Conservation (phyloP, 495 filamentous ascomycete genomes). For the Penicillium manginii region DNA sequence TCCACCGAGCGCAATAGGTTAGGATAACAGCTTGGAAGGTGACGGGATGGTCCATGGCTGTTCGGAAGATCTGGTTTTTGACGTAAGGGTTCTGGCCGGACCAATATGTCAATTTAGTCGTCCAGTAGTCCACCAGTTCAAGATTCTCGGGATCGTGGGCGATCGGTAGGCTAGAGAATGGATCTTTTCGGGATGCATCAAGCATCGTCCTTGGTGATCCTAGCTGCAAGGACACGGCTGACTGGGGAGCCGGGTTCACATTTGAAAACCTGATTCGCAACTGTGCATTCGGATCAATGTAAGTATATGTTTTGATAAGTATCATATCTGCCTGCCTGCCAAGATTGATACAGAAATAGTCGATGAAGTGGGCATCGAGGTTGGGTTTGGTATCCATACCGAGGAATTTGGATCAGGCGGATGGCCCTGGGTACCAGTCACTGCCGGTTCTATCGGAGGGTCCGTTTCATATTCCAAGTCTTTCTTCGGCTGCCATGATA, state of each 20-base stretch:
- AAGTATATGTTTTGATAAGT: not conserved
- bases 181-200: constrained; percentile 40
- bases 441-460: constrained; percentile 3
- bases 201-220: constrained; percentile 34
- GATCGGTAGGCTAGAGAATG: constrained; percentile 36
- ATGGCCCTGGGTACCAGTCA: constrained; percentile 4
- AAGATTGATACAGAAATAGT: not conserved
- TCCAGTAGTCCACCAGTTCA: constrained; percentile 44
- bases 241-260: constrained; percentile 16
- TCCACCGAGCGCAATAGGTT: constrained; percentile 46
- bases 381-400: constrained; percentile 22
- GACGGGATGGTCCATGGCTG: constrained; percentile 40
- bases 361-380: not conserved
- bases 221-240: constrained; percentile 12
- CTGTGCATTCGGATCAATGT: constrained; percentile 14
- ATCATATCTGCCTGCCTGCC: not conserved
- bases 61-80: constrained; percentile 43
- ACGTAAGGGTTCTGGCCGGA: constrained; percentile 46
- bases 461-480: constrained; percentile 18
- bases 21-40: constrained; percentile 45
- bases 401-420: constrained; percentile 16
- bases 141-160: constrained; percentile 26
- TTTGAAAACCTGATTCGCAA: constrained; percentile 24
- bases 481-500: constrained; percentile 29
- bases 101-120: constrained; percentile 46